A percentile compares a stretch with the other conserved stretches of the same genome.
Evolutionary conservation across 2,329 filamentous ascomycete genomes (phyloP).

Genomic region (Hymenoscyphus salicellus): DNA sequence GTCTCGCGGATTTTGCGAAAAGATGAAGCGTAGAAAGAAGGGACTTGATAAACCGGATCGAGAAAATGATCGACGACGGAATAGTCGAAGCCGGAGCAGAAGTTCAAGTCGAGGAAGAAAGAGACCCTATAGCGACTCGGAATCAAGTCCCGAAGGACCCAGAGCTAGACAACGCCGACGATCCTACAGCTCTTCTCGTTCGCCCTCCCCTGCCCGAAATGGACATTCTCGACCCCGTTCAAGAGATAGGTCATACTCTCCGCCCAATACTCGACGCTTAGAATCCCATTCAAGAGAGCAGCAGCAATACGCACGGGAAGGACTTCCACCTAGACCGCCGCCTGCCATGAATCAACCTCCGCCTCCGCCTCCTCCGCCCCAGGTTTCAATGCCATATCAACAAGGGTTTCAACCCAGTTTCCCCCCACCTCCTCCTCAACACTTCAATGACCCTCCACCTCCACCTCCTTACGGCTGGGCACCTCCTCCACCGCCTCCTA

Average conservation of each 20-base stretch:
- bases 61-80: constrained; percentile 14
- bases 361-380: constrained; percentile 20
- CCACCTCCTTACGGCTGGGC: constrained; percentile 13
- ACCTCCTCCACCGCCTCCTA: constrained; percentile 19
- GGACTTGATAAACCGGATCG: constrained; percentile 21
- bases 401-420: constrained; percentile 29
- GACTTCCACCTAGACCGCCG: constrained; percentile 18
- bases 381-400: constrained; percentile 18
- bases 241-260: constrained; percentile 21
- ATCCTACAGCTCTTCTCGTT: constrained; percentile 35
- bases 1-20: constrained; percentile 76
- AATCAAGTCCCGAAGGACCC: constrained; percentile 22
- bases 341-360: constrained; percentile 16
- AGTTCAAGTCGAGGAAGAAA: constrained; percentile 31
- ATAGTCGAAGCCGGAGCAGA: constrained; percentile 18
- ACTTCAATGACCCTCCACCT: constrained; percentile 4
- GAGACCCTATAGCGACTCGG: constrained; percentile 32
- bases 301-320: constrained; percentile 8
- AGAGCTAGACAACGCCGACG: constrained; percentile 27
- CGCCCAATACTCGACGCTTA: constrained; percentile 15
- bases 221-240: constrained; percentile 11
- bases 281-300: constrained; percentile 11
- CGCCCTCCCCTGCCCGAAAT: constrained; percentile 24
- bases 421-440: constrained; percentile 26
- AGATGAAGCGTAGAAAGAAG: constrained; percentile 62